Evolutionary conservation across 2,329 filamentous ascomycete species (phyloP).

Genomic region (Nemania serpens): DNA sequence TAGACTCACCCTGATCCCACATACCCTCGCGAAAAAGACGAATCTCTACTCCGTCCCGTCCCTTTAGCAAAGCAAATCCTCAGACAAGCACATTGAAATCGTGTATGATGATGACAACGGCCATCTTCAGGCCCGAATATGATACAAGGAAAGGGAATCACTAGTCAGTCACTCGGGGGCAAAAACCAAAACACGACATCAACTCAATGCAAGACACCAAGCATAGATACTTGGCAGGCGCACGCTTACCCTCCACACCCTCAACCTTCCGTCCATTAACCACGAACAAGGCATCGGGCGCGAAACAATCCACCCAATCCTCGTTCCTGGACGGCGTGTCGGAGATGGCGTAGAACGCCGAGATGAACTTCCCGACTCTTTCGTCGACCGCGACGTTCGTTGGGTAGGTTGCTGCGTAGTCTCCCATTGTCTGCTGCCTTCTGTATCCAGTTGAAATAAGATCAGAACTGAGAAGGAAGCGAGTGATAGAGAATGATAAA

Average conservation of each 20-base stretch:
- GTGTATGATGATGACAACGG: too few relatives aligned
- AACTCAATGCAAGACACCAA: too few relatives aligned
- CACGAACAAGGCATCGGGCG: constrained; percentile 47
- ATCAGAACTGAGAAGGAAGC: not conserved
- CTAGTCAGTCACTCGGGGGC: too few relatives aligned
- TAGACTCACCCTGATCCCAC: constrained; percentile 22
- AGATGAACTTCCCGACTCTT: constrained; percentile 45
- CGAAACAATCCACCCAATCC: constrained; percentile 51
- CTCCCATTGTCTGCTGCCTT: not conserved
- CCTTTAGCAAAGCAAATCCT: not conserved
- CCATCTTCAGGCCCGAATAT: too few relatives aligned
- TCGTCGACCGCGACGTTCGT: constrained; percentile 24
- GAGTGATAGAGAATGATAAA: not conserved
- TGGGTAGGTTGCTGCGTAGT: constrained; percentile 40
- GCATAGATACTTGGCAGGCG: not conserved
- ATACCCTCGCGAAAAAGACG: constrained; percentile 47
- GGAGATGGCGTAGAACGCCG: constrained; percentile 50
- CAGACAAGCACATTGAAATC: not conserved
- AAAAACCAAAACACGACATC: too few relatives aligned
- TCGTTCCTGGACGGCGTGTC: constrained; percentile 49
- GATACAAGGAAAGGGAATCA: too few relatives aligned
- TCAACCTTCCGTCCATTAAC: constrained; percentile 48
- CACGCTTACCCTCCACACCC: constrained; percentile 42
- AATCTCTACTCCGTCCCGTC: constrained; percentile 43
- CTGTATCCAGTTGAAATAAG: not conserved